phyloP scores from a whole-genome alignment of 495 filamentous ascomycete genomes.

The Aspergillus bridgeri region DNA sequence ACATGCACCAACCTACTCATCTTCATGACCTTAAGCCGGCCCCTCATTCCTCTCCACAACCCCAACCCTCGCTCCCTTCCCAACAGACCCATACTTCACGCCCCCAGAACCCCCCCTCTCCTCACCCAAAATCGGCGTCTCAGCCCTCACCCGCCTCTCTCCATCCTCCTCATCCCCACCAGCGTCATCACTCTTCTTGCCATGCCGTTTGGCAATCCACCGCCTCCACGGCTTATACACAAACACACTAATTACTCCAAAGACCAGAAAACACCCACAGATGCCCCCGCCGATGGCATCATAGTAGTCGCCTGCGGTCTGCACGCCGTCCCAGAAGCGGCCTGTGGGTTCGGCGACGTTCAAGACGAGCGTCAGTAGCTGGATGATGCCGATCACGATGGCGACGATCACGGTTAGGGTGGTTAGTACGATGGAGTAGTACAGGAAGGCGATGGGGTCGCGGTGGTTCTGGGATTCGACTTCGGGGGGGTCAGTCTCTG shows the following conservation, averaged over 20 bases:
- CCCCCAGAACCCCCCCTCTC: neutral
- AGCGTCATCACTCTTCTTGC: slow-evolving; percentile 30
- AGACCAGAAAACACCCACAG: slow-evolving; percentile 75
- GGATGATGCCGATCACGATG: slow-evolving; percentile 78
- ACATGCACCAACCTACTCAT: no score
- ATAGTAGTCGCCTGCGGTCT: slow-evolving; percentile 71
- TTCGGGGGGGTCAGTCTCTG: no score
- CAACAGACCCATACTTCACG: slow-evolving; percentile 12
- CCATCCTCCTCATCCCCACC: slow-evolving; percentile 14
- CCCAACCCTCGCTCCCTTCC: slow-evolving; percentile 1
- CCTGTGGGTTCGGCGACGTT: slow-evolving; percentile 72
- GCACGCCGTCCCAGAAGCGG: slow-evolving; percentile 82
- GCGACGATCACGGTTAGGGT: slow-evolving; percentile 85
- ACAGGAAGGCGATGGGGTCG: slow-evolving; percentile 82
- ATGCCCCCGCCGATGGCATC: slow-evolving; percentile 85
- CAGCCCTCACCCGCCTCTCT: slow-evolving; percentile 22
- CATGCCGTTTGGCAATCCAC: slow-evolving; percentile 48
- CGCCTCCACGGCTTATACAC: slow-evolving; percentile 76
- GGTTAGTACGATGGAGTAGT: slow-evolving; percentile 91
- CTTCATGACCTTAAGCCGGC: neutral
- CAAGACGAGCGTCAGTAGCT: slow-evolving; percentile 71
- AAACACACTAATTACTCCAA: slow-evolving; percentile 66
- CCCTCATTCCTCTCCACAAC: neutral
- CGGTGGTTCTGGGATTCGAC: slow-evolving; percentile 37
- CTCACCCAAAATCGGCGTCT: slow-evolving; percentile 7